A percentile compares a stretch with the other conserved stretches of the same genome.
These are phyloP conservation scores for Penstemon barbatus DNA, from an alignment of 257 asterid species.

Conservation along the genomic window DNA sequence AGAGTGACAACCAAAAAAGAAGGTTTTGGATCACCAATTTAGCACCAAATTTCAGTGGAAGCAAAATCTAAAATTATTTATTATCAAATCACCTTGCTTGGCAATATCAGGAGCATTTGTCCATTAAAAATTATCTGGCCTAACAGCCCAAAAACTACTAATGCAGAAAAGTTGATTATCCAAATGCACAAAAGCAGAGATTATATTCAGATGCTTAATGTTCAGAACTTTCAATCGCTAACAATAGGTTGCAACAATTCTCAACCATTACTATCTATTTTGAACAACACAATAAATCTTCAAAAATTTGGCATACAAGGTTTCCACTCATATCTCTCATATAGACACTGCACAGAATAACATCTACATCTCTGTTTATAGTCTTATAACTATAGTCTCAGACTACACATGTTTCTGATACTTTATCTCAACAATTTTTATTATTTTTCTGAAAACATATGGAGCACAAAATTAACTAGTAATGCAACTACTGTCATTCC, in stretches of 20 bases:
- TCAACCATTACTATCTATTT: conserved; percentile 3
- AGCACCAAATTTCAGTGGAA: neutral
- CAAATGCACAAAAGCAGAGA: neutral
- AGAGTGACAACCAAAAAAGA: neutral
- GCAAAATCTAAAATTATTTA: conserved; percentile 1
- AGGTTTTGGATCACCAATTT: neutral
- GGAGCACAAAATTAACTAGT: neutral
- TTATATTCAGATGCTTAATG: neutral
- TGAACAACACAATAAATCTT: conserved; percentile 8
- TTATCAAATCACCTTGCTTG: neutral
- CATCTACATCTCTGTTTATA: neutral
- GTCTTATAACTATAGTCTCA: neutral
- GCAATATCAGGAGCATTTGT: neutral
- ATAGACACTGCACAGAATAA: conserved; percentile 1
- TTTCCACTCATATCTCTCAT: conserved; percentile 20
- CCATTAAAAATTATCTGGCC: neutral
- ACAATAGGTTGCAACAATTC: neutral
- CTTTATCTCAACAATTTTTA: neutral
- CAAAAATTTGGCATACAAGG: neutral
- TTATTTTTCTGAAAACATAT: neutral
- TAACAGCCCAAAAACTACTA: neutral
- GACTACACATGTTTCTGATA: conserved; percentile 5
- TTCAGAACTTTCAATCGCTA: neutral
- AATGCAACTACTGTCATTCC: conserved; percentile 14
- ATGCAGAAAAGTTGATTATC: neutral